These are phyloP conservation scores for Kondoa subrosea DNA, from an alignment of 768 basidiomycete species.

Conservation along the genomic window DNA sequence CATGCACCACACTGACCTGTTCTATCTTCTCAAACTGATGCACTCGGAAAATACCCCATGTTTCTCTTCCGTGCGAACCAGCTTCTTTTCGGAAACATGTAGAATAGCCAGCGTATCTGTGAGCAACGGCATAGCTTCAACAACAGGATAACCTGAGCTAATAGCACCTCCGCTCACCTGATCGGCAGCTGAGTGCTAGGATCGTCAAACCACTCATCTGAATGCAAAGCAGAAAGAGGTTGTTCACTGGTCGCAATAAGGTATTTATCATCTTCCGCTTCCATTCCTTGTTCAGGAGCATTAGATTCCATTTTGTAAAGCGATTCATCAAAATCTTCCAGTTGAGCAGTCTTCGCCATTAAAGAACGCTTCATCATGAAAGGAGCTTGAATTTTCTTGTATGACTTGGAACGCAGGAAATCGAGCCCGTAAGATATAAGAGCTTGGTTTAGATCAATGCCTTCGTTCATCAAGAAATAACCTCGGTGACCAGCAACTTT, in stretches of 20 bases:
- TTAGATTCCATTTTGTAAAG: slow-evolving; percentile 64
- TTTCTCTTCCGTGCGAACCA: slow-evolving; percentile 88
- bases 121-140: no score
- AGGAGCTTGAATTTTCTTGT: slow-evolving; percentile 89
- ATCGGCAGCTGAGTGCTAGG: slow-evolving; percentile 84
- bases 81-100: slow-evolving; percentile 99
- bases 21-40: slow-evolving; percentile 99
- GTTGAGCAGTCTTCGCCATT: slow-evolving; percentile 95
- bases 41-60: slow-evolving; percentile 99
- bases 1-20: slow-evolving; percentile 36
- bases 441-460: slow-evolving; percentile 92
- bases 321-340: slow-evolving; percentile 96
- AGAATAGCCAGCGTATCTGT: slow-evolving; percentile 40
- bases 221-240: slow-evolving; percentile 87
- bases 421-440: slow-evolving; percentile 86
- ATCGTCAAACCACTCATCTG: slow-evolving; percentile 93
- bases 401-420: slow-evolving; percentile 62
- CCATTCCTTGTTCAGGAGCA: slow-evolving; percentile 31
- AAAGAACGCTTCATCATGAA: slow-evolving; percentile 97
- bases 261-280: slow-evolving; percentile 79
- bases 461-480: slow-evolving; percentile 88
- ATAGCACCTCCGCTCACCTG: slow-evolving; percentile 38
- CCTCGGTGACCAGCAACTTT: slow-evolving; percentile 92
- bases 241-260: slow-evolving; percentile 98
- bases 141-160: slow-evolving; percentile 37